Conservation (phyloP, 2,329 filamentous ascomycete species). For the Chrysosporium queenslandicum region DNA sequence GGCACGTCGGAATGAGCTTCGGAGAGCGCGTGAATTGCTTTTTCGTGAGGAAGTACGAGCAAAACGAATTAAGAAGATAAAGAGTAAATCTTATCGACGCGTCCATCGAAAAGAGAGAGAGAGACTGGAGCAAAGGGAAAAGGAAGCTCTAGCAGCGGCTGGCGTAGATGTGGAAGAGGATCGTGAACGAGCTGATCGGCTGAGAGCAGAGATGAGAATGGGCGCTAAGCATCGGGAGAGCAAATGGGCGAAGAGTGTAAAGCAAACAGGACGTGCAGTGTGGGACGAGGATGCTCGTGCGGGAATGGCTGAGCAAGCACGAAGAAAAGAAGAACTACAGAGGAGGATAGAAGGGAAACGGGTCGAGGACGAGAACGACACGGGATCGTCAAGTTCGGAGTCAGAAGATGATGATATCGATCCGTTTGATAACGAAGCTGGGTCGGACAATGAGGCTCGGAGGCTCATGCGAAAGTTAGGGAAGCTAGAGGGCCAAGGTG, state of each 20-base stretch:
- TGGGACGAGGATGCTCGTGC: slow-evolving; percentile 83
- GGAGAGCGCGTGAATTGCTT: slow-evolving; percentile 70
- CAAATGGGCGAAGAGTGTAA: slow-evolving; percentile 82
- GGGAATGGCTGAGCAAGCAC: slow-evolving; percentile 69
- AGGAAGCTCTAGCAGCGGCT: slow-evolving; percentile 48
- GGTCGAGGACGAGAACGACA: slow-evolving; percentile 48
- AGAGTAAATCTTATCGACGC: slow-evolving; percentile 88
- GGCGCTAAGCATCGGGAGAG: slow-evolving; percentile 75
- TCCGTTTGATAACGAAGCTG: slow-evolving; percentile 42
- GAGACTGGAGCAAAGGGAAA: slow-evolving; percentile 48
- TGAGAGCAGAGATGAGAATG: slow-evolving; percentile 73
- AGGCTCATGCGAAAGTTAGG: slow-evolving; percentile 35
- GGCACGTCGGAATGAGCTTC: slow-evolving; percentile 61
- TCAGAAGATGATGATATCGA: slow-evolving; percentile 51
- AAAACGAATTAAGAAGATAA: slow-evolving; percentile 97
- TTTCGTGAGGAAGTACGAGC: slow-evolving; percentile 81
- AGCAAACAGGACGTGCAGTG: slow-evolving; percentile 64
- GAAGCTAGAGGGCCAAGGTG: slow-evolving; percentile 39
- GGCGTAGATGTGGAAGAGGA: slow-evolving; percentile 54
- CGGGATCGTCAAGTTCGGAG: slow-evolving; percentile 48
- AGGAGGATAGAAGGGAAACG: slow-evolving; percentile 66
- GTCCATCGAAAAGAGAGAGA: slow-evolving; percentile 75
- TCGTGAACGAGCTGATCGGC: slow-evolving; percentile 57
- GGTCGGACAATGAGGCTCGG: slow-evolving; percentile 28
- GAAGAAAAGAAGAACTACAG: slow-evolving; percentile 70